Base-by-base conservation (phyloP, 164 flowering plant genomes). In the Vitis amurensis region DNA sequence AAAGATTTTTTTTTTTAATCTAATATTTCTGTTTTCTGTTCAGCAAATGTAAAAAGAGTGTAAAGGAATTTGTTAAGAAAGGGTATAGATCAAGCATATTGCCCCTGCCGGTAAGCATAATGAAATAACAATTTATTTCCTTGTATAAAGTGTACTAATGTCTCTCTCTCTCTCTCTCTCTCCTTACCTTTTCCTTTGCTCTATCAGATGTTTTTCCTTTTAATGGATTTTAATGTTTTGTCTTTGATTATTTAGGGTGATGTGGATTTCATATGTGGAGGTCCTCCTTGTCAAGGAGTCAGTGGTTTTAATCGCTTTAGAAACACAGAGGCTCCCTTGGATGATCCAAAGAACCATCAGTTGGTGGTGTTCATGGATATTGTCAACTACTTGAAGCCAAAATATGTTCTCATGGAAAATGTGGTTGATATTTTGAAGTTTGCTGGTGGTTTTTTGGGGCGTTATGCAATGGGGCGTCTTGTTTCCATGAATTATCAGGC, bases 221-320 rank as follows among this genome's bases (percentile, higher is more conserved):
- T 52, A 10, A 9, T 30, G 52, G 49, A 12, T 27, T 13, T 48
- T 47, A 29, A n/a, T 37, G 53, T 55, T 51, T 53, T 31, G 3
- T 19, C 61, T 7, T 37, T 37, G 44, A 19, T 53, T 31, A 48
- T 68, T 1, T 60, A 95, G 99, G 99, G 97, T 17, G 81, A 82
- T 71, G 96, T 83, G 11, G 94, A 89, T 76, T 87, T 91, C 1
- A 73, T 95, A 27, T 95, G 98, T 81, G 99, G 98, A 0, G 99
- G 99, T 0, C 99, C 99, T 27, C 99, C 98, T 5, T 95, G 99
- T 37, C 98, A 95, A 74, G 99, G 99, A 0, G 77, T 93, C 2
- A 93, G 98, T 75, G 97, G 97, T 0, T 93, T 89, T 55, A 95
- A 95, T 31, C 77, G 99, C 0, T 95, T 93, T 49, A 79, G 99